phyloP scores from a whole-genome alignment of 192 early-diverging fungal genomes.

The Pilaira anomala region DNA sequence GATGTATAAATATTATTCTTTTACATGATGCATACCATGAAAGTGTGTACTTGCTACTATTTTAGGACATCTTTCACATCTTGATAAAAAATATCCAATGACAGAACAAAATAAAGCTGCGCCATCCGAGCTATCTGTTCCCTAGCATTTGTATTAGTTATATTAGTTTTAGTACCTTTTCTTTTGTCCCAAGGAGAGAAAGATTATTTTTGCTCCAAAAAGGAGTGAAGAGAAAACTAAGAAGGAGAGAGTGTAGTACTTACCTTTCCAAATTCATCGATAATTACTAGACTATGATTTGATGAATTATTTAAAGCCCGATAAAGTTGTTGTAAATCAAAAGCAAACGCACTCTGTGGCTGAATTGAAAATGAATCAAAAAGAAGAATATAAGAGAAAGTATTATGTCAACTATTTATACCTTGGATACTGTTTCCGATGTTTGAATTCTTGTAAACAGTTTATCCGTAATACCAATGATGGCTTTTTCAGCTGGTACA shows the following conservation, averaged over 20 bases:
- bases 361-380: slow-evolving; percentile 18
- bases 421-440: slow-evolving; percentile 63
- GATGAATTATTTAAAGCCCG: slow-evolving; percentile 52
- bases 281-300: slow-evolving; percentile 52
- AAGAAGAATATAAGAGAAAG: background rate
- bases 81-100: slow-evolving; percentile 54
- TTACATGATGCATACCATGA: slow-evolving; percentile 55
- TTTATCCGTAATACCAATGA: slow-evolving; percentile 73
- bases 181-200: no score
- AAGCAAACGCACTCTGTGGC: slow-evolving; percentile 71
- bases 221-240: no score
- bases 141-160: no score
- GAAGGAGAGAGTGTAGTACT: background rate
- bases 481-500: slow-evolving; percentile 72
- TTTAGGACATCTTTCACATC: slow-evolving; percentile 52
- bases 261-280: slow-evolving; percentile 87
- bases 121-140: slow-evolving; percentile 58
- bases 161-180: no score
- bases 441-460: slow-evolving; percentile 77
- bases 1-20: no score
- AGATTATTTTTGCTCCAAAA: no score
- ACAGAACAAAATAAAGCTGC: slow-evolving; percentile 74
- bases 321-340: slow-evolving; percentile 64
- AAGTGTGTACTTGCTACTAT: slow-evolving; percentile 86
- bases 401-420: slow-evolving; percentile 7